Evolutionary conservation across 116 monocot genomes (phyloP), one percentile per base, ranked within the genome.

Genomic region (Trichopus zeylanicus): DNA sequence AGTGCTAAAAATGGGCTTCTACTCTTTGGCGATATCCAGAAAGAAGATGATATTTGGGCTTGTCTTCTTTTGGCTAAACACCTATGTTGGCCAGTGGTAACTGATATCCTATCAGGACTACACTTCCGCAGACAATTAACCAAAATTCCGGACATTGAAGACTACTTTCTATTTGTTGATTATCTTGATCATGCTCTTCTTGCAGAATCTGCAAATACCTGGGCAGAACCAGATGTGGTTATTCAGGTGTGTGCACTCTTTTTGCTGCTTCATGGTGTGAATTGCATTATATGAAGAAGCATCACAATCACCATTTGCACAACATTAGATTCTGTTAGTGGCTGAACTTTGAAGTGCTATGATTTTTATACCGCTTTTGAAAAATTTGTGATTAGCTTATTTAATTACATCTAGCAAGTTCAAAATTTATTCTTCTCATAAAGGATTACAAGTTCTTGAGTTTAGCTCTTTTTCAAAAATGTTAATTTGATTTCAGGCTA

Each of bases 11-110:
- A 60, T 30, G 95, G 90, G 16, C 66, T 95, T 26, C 65, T 95
- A 52, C 8, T 95, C 60, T 64, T 91, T 70, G 87, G 97, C 63
- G 67, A 75, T 42, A 61, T 97, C 15, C 68, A 77, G 24, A 78
- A 64, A 13, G 87, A 97, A 51, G 84, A 81, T 87, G 97, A 97
- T 56, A 82, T 91, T 24, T 87, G 86, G 87, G 87, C 87, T 66
- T 74, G 78, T 51, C 55, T 73, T 67, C 67, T 73, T 46, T 63
- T 97, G 47, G 74, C 76, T 53, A 84, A 69, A 69, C 84, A 97
- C 58, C 81, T 97, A 54, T 70, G 52, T n/a, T 97, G 91, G 91
- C 97, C 91, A 13, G 70, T 91, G 67, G 75, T 78, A 48, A 16
- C 84, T 57, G 91, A 97, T 69, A 69, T 97, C 65, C 53, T 87